Evolutionary conservation across 2,329 filamentous ascomycete species (phyloP).

Genomic region (Septoria linicola): DNA sequence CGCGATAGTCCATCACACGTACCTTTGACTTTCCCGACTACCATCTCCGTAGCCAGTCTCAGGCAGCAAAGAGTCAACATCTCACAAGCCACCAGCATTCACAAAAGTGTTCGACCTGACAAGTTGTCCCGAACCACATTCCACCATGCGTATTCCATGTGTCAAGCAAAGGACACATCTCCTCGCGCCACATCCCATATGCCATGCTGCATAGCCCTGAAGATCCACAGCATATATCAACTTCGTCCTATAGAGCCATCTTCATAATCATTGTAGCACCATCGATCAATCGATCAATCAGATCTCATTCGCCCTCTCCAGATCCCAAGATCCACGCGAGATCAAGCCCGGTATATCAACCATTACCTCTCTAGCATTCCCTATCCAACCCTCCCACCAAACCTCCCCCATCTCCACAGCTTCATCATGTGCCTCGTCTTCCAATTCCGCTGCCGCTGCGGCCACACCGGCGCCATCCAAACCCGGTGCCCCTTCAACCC

Average conservation of each 20-base stretch:
- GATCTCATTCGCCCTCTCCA: neutral
- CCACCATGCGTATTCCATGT: neutral
- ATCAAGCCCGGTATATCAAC: neutral
- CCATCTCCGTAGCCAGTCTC: neutral
- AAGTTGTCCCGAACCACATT: neutral
- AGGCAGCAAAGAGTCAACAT: neutral
- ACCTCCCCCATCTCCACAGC: neutral
- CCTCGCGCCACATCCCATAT: neutral
- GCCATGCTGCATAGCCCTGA: neutral
- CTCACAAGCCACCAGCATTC: conserved; percentile 2
- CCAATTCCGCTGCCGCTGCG: conserved; percentile 11
- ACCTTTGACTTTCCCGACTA: no score
- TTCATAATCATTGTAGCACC: neutral
- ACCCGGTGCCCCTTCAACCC: conserved; percentile 12
- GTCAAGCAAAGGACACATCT: neutral
- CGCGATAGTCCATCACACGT: no score
- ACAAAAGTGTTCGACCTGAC: neutral
- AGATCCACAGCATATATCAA: neutral
- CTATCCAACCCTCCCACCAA: neutral
- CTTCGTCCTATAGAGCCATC: neutral
- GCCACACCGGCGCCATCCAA: neutral
- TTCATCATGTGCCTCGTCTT: conserved; percentile 9
- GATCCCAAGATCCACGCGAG: neutral
- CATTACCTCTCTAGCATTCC: neutral
- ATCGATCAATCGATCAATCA: neutral